A percentile compares a stretch with the other conserved stretches of the same genome.
These are phyloP conservation scores for Plasmodium vivax DNA, from an alignment of 169 alveolate genomes.

Conservation along the genomic window DNA sequence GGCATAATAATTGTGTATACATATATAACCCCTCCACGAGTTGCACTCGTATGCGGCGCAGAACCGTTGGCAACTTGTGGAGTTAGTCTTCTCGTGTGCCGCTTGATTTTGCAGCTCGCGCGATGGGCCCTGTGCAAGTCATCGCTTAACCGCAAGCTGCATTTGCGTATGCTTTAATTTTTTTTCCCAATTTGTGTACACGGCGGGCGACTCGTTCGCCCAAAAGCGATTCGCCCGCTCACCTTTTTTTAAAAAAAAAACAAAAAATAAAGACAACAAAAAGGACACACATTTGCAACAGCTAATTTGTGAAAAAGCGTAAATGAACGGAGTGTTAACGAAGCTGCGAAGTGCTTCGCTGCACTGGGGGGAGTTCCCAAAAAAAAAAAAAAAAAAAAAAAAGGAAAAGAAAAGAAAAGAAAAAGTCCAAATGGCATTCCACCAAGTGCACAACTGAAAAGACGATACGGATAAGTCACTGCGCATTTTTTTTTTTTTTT, in stretches of 20 bases:
- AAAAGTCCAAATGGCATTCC: not conserved
- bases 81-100: not conserved
- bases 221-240: not conserved
- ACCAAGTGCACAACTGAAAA: not conserved
- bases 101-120: not conserved
- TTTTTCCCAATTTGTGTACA: not conserved
- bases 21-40: not conserved
- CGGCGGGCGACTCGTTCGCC: not conserved
- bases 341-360: not conserved
- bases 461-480: not conserved
- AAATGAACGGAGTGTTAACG: not conserved
- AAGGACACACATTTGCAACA: not conserved
- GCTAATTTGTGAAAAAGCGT: not conserved
- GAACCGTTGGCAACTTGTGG: not conserved
- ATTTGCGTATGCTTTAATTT: not conserved
- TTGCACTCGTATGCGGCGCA: not conserved
- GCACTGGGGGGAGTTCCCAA: not conserved
- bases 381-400: not conserved
- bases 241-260: not conserved
- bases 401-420: too few relatives aligned
- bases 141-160: not conserved
- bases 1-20: not conserved
- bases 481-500: not conserved
- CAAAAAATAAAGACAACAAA: not conserved
- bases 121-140: not conserved